phyloP scores from a whole-genome alignment of 768 basidiomycete genomes.

The Mycena leptocephala region DNA sequence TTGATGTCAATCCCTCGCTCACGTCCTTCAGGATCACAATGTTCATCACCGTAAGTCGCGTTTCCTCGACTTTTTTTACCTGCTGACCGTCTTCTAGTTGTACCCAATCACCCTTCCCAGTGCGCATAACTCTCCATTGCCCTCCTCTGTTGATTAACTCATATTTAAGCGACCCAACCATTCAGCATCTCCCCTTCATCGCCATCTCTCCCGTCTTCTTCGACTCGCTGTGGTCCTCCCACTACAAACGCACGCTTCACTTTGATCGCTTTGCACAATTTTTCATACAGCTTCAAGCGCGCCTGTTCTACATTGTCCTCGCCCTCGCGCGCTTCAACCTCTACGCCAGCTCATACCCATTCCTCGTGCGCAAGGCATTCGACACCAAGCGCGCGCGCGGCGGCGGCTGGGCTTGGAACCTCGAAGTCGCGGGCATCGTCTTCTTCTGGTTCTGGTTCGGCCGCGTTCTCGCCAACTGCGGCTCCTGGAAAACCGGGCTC shows the following conservation, averaged over 20 bases:
- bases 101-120: constrained; percentile 98
- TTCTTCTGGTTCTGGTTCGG: constrained; percentile 95
- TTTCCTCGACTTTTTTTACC: background rate
- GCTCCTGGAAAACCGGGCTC: constrained; percentile 79
- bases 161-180: constrained; percentile 82
- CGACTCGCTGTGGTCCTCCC: constrained; percentile 90
- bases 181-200: constrained; percentile 94
- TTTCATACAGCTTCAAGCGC: constrained; percentile 88
- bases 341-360: constrained; percentile 89
- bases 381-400: constrained; percentile 77
- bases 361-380: constrained; percentile 77
- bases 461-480: constrained; percentile 77
- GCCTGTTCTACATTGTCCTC: constrained; percentile 93
- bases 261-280: constrained; percentile 82
- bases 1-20: constrained; percentile 15
- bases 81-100: constrained; percentile 68
- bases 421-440: constrained; percentile 83
- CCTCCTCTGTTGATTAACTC: constrained; percentile 30
- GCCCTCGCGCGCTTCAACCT: constrained; percentile 96
- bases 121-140: constrained; percentile 55
- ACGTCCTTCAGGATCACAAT: constrained; percentile 83
- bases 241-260: constrained; percentile 90
- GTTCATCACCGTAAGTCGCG: constrained; percentile 90
- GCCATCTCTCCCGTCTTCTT: constrained; percentile 94
- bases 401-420: constrained; percentile 83